Evolutionary conservation across 495 filamentous ascomycete species (phyloP), one percentile per base, ranked within the genome.

Genomic region (Aspergillus panamensis): DNA sequence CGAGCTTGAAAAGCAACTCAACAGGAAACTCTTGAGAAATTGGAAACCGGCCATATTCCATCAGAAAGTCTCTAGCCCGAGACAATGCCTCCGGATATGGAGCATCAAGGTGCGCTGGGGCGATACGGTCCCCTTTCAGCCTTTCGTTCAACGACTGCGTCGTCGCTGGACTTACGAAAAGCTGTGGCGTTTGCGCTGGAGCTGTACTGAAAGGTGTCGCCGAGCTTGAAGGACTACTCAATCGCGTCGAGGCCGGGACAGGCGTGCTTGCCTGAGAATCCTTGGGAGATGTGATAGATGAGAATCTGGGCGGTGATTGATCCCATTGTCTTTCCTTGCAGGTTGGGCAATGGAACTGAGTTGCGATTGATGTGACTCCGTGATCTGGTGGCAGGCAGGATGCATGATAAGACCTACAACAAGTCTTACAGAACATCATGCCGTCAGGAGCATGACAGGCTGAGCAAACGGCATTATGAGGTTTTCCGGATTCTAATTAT

Each of bases 401-500:
- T 40, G 51, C 50, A 53, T 74, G 72, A 51, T 73, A 73, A 14
- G 72, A 67, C 57, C 72, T 65, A 56, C 68, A 71, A 58, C 72
- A 74, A 1, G 68, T 70, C 42, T 60, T 59, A 55, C 72, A 74
- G 6, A 44, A 51, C 30, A 73, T 62, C 30, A 74, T 30, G 33
- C 65, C 57, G 30, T 65, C 62, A 3, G 72, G 70, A 12, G 61
- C 62, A 8, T 62, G 62, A 54, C 70, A 74, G 19, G 51, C 51
- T 1, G 63, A 71, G 51, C 72, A 74, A 21, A 74, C 65, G 19
- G 71, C 45, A 58, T 69, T 65, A 57, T 71, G 69, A 8, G 69
- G 68, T 53, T 60, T 68, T 17, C 69, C 71, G 51, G 65, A 57
- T 25, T 54, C 69, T 73, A 47, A 12, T 12, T 1, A 39, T 10